Conservation (phyloP, 1,284 basidiomycete species). For the Apiotrichum veenhuisii region DNA sequence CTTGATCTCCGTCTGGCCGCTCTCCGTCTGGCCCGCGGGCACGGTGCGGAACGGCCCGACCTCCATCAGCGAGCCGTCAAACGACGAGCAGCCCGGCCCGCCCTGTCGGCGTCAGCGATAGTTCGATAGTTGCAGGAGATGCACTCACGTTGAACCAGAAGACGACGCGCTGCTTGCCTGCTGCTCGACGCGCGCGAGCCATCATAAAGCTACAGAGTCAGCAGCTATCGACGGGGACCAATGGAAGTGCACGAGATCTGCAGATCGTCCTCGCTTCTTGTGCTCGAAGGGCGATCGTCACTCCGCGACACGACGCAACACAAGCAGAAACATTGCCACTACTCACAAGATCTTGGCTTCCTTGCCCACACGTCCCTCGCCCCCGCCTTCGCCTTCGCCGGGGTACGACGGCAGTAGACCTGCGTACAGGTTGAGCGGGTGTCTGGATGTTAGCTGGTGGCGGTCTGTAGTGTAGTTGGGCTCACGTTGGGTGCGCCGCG, state of each 20-base stretch:
- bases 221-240: slow-evolving; percentile 1
- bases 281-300: no score
- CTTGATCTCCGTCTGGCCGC: slow-evolving; percentile 68
- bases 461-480: no score
- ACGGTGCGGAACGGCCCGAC: slow-evolving; percentile 82
- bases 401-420: slow-evolving; percentile 79
- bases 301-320: slow-evolving; percentile 25
- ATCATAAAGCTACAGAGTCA: slow-evolving; percentile 71
- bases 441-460: slow-evolving; percentile 41
- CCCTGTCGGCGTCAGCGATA: slow-evolving; percentile 58
- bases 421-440: slow-evolving; percentile 73
- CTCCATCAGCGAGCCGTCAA: slow-evolving; percentile 98
- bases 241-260: no score
- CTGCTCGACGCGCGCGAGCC: slow-evolving; percentile 77
- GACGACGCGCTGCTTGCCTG: slow-evolving; percentile 81
- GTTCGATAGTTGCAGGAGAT: slow-evolving; percentile 7
- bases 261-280: no score
- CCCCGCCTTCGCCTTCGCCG: slow-evolving; percentile 50
- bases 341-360: slow-evolving; percentile 49
- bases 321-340: no score
- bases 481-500: slow-evolving; percentile 46
- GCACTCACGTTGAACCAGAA: slow-evolving; percentile 90
- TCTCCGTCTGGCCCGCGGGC: slow-evolving; percentile 34
- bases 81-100: slow-evolving; percentile 92
- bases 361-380: slow-evolving; percentile 39